These are phyloP conservation scores for Ogataea dorogensis DNA, from an alignment of 805 yeast species.

Conservation along the genomic window DNA sequence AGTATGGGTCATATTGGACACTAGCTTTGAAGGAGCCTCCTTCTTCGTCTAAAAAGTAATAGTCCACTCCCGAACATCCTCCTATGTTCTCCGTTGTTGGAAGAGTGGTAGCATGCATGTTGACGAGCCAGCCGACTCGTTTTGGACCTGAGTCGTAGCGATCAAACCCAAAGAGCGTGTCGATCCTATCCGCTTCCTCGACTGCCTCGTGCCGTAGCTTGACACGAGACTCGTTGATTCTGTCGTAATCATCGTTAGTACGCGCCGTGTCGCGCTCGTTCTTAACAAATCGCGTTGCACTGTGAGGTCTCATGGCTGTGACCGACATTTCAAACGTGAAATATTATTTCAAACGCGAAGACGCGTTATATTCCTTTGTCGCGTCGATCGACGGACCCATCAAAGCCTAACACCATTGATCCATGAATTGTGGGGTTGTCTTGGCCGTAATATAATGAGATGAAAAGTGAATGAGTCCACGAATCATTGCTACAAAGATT, in stretches of 20 bases:
- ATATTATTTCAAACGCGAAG: conserved; percentile 11
- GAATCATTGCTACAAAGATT: no score
- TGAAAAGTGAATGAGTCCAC: no score
- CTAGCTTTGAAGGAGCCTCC: conserved; percentile 95
- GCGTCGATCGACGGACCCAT: conserved; percentile 8
- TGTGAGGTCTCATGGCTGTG: conserved; percentile 9
- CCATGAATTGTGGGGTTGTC: no score
- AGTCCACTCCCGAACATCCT: conserved; percentile 91
- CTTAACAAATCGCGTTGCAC: conserved; percentile 11
- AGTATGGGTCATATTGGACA: conserved; percentile 81
- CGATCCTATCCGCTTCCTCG: conserved; percentile 64
- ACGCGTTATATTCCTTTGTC: conserved; percentile 7
- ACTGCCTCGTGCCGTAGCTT: conserved; percentile 50
- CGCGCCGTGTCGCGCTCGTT: conserved; percentile 8
- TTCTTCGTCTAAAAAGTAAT: conserved; percentile 91
- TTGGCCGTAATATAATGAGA: no score
- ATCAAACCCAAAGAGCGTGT: conserved; percentile 84
- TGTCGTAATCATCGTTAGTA: conserved; percentile 3
- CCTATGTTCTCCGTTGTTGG: conserved; percentile 54
- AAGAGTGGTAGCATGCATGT: conserved; percentile 85
- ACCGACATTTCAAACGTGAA: conserved; percentile 11
- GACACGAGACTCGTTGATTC: conserved; percentile 11
- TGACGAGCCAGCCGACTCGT: conserved; percentile 85
- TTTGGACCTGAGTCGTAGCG: conserved; percentile 69
- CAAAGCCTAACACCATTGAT: background rate